Evolutionary conservation across 2,329 filamentous ascomycete species (phyloP), one percentile per base, ranked within the genome.

Genomic region (Cladosporium sp.): DNA sequence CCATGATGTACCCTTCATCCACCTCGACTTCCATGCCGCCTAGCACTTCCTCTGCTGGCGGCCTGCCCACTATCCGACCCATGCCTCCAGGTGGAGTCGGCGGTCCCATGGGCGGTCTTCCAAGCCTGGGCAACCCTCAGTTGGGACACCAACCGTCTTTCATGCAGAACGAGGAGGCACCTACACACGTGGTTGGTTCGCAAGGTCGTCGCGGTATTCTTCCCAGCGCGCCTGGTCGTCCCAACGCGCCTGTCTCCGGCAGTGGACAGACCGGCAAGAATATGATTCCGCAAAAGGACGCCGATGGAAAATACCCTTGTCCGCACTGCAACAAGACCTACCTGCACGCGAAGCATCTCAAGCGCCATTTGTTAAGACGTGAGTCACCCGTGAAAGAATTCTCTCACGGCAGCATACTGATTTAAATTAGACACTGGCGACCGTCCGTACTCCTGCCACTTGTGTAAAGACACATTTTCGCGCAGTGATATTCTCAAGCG

Each of bases 291-390:
- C 86, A 88, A 60, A 96, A 97, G 76, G 92, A 97, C 69, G 89
- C 90, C 7, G 92, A 97, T 68, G 93, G 93, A 66, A 97, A 97
- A 75, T 98, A 94, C 67, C 92, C 93, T 53, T 98, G 93, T 73
- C 90, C 90, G 62, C 91, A 97, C 70, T 98, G 93, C 74, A 95
- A 89, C 63, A 97, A 97, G 78, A 96, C 91, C 6, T 98, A 98
- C 67, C 78, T 97, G 51, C 93, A 97, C 69, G 87, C 92, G 40
- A 97, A 98, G 78, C 93, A 97, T 72, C 72, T 97, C 61, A 97
- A 97, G 80, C 86, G 93, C 63, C 93, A 97, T 78, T 80, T 97
- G 53, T 76, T 97, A 61, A 80, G 93, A 78, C 93, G 92, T 96
- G 80, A 90, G 91, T 86, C 45, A 48, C 20, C 12, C 3, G 8